Conservation (phyloP, 1,139 yeast genomes). For the Zygosaccharomyces pseudobailii region DNA sequence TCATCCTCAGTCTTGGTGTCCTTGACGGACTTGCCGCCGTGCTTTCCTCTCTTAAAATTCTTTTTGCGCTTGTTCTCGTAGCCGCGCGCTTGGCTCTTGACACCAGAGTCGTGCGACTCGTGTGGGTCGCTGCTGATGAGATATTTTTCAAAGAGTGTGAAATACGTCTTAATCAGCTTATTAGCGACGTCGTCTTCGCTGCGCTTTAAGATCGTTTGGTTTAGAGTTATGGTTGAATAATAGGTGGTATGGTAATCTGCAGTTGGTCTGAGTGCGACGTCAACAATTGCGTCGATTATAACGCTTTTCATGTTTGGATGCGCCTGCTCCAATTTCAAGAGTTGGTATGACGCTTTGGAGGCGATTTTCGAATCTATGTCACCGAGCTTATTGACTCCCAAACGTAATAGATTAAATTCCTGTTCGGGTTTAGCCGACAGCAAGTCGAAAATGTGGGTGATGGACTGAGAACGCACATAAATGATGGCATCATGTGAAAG, state of each 20-base stretch:
- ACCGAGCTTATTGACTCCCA: conserved; percentile 92
- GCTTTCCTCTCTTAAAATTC: conserved; percentile 53
- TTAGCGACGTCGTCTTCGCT: conserved; percentile 77
- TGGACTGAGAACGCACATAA: conserved; percentile 76
- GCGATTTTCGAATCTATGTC: conserved; percentile 88
- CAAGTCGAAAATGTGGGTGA: conserved; percentile 73
- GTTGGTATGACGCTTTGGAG: conserved; percentile 78
- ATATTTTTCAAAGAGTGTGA: conserved; percentile 78
- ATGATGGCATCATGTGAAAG: conserved; percentile 89
- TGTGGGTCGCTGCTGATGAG: conserved; percentile 63
- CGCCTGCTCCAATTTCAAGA: conserved; percentile 76
- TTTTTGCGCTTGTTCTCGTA: conserved; percentile 48
- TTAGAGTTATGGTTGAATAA: conserved; percentile 80
- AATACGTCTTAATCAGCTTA: conserved; percentile 73
- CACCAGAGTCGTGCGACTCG: conserved; percentile 23
- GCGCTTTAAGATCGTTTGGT: conserved; percentile 84
- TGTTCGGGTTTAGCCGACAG: conserved; percentile 90
- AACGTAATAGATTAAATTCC: conserved; percentile 80
- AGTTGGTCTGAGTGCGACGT: conserved; percentile 68
- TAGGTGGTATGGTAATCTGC: conserved; percentile 85
- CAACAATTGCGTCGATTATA: conserved; percentile 73
- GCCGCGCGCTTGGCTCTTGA: conserved; percentile 34
- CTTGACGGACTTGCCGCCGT: conserved; percentile 80
- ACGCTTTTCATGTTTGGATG: conserved; percentile 96
- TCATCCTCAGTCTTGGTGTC: conserved; percentile 63